Evolutionary conservation across 306 rosid species (phyloP).

Genomic region (Malus sieversii): DNA sequence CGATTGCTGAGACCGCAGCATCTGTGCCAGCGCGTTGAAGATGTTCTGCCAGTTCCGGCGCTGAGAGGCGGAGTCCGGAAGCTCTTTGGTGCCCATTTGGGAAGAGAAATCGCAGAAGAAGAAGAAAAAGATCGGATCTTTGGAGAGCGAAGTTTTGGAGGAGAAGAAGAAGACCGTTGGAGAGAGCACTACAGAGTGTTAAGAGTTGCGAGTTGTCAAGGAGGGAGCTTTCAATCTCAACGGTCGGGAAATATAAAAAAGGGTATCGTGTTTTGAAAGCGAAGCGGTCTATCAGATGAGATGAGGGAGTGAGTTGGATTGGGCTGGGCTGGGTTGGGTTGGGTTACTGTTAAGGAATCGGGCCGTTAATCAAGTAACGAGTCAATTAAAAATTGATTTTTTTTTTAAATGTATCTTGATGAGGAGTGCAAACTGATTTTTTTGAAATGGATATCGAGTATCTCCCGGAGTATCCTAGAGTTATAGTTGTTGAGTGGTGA

Average conservation of each 20-base stretch:
- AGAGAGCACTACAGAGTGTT: not conserved
- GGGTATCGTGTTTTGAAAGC: not conserved
- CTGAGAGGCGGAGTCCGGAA: slow-evolving; percentile 18
- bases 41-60: slow-evolving; percentile 54
- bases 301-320: not conserved
- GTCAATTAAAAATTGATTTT: not conserved
- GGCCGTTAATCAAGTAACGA: not conserved
- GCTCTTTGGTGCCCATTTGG: slow-evolving; percentile 28
- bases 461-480: no score
- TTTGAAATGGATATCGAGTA: no score
- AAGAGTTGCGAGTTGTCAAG: not conserved
- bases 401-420: no score
- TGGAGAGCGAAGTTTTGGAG: not conserved
- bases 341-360: not conserved
- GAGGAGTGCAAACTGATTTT: no score
- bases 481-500: no score
- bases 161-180: slow-evolving; percentile 11
- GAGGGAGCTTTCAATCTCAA: not conserved
- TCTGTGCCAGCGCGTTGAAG: slow-evolving; percentile 43
- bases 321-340: not conserved
- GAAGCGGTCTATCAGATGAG: not conserved
- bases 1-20: slow-evolving; percentile 45
- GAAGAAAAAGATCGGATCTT: slow-evolving; percentile 4
- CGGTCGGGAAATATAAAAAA: not conserved
- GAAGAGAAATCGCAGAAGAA: not conserved